Evolutionary conservation across 495 filamentous ascomycete genomes (phyloP).

Genomic region (Baudoinia panamericana): DNA sequence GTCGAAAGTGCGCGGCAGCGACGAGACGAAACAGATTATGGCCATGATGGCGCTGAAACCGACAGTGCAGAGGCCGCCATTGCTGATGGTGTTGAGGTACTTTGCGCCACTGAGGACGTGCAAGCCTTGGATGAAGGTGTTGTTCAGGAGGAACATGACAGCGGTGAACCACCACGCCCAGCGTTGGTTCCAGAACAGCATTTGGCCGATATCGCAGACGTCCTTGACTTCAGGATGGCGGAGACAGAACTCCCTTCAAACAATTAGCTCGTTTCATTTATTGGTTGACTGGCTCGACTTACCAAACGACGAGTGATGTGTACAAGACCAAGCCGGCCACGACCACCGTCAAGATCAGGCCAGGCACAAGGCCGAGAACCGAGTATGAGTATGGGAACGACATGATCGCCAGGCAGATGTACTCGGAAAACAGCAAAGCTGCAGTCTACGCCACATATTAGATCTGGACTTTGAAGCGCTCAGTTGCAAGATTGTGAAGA

Average conservation of each 20-base stretch:
- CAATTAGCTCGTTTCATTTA: background rate
- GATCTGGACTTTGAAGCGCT: conserved; percentile 2
- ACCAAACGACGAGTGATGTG: conserved; percentile 73
- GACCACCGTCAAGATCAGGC: conserved; percentile 67
- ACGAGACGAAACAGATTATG: conserved; percentile 58
- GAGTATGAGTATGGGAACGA: conserved; percentile 87
- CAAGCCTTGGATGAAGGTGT: conserved; percentile 76
- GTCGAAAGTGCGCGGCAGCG: conserved; percentile 68
- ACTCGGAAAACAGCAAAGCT: conserved; percentile 76
- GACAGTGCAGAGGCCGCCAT: conserved; percentile 53
- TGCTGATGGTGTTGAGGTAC: conserved; percentile 74
- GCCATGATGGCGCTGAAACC: conserved; percentile 57
- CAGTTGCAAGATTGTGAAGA: too few species aligned
- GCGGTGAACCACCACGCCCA: conserved; percentile 76
- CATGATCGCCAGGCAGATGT: conserved; percentile 90
- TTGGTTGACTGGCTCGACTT: conserved; percentile 15
- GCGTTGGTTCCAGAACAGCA: conserved; percentile 66
- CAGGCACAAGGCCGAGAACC: conserved; percentile 71
- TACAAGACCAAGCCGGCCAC: conserved; percentile 65
- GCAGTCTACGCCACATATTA: conserved; percentile 47
- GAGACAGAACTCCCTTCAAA: conserved; percentile 61
- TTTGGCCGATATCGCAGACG: conserved; percentile 82
- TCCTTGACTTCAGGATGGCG: conserved; percentile 77
- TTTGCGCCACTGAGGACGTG: conserved; percentile 68
- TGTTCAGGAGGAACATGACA: conserved; percentile 81